These are phyloP conservation scores for Boletus huronensis DNA, from an alignment of 768 basidiomycete genomes.

Conservation along the genomic window DNA sequence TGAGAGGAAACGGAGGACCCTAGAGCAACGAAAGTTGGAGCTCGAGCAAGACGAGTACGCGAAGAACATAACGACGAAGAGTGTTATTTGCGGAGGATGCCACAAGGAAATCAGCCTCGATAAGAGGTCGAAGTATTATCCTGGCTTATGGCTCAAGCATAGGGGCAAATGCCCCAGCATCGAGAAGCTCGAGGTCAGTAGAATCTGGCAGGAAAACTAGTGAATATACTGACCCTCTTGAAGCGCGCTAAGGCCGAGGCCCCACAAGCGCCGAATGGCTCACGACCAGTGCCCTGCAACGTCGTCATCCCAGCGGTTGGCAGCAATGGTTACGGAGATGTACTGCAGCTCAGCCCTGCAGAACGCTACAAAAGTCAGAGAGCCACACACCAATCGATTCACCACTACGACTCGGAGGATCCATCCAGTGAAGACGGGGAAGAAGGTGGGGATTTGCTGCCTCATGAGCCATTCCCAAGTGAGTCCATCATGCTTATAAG, in stretches of 20 bases:
- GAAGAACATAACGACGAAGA: constrained; percentile 21
- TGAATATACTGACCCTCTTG: constrained; percentile 10
- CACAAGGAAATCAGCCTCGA: constrained; percentile 32
- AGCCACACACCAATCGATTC: not conserved
- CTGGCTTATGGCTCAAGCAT: constrained; percentile 35
- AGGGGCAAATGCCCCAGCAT: constrained; percentile 27
- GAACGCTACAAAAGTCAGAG: not conserved
- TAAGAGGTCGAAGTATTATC: constrained; percentile 34
- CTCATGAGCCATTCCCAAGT: constrained; percentile 26
- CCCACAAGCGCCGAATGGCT: not conserved
- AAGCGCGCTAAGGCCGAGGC: constrained; percentile 14
- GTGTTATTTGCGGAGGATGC: constrained; percentile 31
- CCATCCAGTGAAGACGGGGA: constrained; percentile 17
- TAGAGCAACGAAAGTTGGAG: constrained; percentile 25
- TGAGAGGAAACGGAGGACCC: constrained; percentile 28
- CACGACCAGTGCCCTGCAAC: constrained; percentile 1
- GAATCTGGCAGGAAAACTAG: not conserved
- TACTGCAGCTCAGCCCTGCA: not conserved
- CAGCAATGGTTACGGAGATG: not conserved
- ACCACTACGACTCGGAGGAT: constrained; percentile 1
- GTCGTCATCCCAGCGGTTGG: not conserved
- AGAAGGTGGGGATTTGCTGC: constrained; percentile 8
- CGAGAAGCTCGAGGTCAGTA: constrained; percentile 26
- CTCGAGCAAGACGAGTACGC: constrained; percentile 32
- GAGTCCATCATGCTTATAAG: constrained; percentile 8